These are phyloP conservation scores for Metschnikowia lunata DNA, from an alignment of 805 yeast species.

Conservation along the genomic window DNA sequence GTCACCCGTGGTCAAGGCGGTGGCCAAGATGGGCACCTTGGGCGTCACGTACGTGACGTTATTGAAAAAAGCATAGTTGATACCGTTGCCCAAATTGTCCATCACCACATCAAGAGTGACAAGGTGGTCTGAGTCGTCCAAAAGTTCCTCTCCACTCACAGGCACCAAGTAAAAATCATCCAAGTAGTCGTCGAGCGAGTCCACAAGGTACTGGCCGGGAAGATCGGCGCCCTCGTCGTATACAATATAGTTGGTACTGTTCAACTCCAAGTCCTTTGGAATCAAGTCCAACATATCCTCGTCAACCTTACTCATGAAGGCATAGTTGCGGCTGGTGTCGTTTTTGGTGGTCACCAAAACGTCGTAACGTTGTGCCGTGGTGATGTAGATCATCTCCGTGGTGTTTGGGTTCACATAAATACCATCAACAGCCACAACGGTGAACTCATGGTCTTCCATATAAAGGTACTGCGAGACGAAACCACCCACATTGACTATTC, in stretches of 20 bases:
- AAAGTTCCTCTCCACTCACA: slow-evolving; percentile 33
- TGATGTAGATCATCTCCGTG: slow-evolving; percentile 68
- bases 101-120: slow-evolving; percentile 71
- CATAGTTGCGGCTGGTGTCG: slow-evolving; percentile 59
- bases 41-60: slow-evolving; percentile 74
- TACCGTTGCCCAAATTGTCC: slow-evolving; percentile 83
- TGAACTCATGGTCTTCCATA: slow-evolving; percentile 83
- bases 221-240: slow-evolving; percentile 43
- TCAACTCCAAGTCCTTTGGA: slow-evolving; percentile 62
- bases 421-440: slow-evolving; percentile 92
- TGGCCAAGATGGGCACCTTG: slow-evolving; percentile 77
- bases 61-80: slow-evolving; percentile 95
- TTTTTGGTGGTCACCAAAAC: slow-evolving; percentile 72
- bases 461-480: slow-evolving; percentile 86
- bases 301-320: slow-evolving; percentile 80
- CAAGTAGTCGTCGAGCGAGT: slow-evolving; percentile 44
- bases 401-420: slow-evolving; percentile 70
- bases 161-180: slow-evolving; percentile 38
- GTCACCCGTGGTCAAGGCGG: slow-evolving; percentile 72
- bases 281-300: slow-evolving; percentile 73
- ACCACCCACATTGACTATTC: slow-evolving; percentile 84
- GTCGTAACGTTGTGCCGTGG: slow-evolving; percentile 90
- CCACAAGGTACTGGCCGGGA: slow-evolving; percentile 37
- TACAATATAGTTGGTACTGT: slow-evolving; percentile 70
- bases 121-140: slow-evolving; percentile 63